phyloP scores from a whole-genome alignment of 2,329 filamentous ascomycete genomes.

The Colletotrichum horii region DNA sequence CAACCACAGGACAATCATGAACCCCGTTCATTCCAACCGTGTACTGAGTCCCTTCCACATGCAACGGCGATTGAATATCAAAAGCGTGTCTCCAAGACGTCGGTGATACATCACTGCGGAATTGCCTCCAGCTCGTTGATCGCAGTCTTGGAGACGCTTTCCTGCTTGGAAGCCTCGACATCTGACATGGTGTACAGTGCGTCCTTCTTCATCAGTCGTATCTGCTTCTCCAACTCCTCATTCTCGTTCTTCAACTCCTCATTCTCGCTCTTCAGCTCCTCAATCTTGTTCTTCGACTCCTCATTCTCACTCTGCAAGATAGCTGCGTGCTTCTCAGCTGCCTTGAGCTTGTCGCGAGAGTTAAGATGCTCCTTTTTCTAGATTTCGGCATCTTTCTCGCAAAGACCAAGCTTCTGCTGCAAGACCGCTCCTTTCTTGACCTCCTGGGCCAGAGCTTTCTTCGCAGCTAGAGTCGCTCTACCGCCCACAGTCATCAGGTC shows the following conservation, averaged over 20 bases:
- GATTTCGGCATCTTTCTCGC: neutral
- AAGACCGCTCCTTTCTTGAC: neutral
- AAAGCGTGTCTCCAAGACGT: neutral
- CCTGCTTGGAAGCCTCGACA: neutral
- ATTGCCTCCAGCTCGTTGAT: neutral
- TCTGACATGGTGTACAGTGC: neutral
- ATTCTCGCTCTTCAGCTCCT: too few relatives aligned
- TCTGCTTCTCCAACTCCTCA: neutral
- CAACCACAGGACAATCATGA: neutral
- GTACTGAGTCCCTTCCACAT: too few relatives aligned
- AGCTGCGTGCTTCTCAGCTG: neutral
- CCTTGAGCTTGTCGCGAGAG: neutral
- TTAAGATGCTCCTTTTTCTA: neutral
- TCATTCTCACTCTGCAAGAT: neutral
- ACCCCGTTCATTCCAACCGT: neutral
- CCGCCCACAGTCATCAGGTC: neutral
- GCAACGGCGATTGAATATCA: neutral
- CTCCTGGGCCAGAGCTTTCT: neutral
- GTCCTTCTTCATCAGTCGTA: neutral
- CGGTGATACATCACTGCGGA: neutral
- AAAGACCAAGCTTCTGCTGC: too few relatives aligned
- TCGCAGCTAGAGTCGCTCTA: neutral
- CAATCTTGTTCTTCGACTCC: neutral
- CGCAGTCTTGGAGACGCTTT: neutral
- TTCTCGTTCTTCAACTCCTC: neutral